Evolutionary conservation across 1,139 yeast genomes (phyloP), one percentile per base, ranked within the genome.

Genomic region (Eremothecium sinecaudum): DNA sequence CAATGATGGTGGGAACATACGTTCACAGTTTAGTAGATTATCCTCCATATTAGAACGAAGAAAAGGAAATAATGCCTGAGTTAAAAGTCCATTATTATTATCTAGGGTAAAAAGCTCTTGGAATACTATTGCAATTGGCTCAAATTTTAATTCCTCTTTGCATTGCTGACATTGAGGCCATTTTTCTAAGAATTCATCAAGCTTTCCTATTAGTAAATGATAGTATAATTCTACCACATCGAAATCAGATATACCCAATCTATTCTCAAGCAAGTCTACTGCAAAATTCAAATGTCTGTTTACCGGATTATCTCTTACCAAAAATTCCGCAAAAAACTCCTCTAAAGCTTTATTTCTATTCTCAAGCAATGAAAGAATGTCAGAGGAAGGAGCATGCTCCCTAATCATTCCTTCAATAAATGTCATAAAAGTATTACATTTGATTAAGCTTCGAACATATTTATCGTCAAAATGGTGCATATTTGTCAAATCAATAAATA

Each of bases 351-450:
- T 31, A 31, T 53, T 41, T 22, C 38, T 39, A 36, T 55, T 55
- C 16, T 44, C 43, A 16, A 55, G 35, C 28, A 55, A 33, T n/a
- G 45, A 37, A 5, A 46, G 31, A 12, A 55, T 45, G 14, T 55
- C 59, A 8, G 45, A 43, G 4, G 47, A 36, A 6, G 56, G 37
- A 4, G 54, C 56, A 18, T 44, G 43, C 27, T 50, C 48, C 22
- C 46, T 44, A 12, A 53, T 40, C 30, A 59, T 35, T n/a, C 53
- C 47, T 39, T 66, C 67, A 21, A 66, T 50, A 40, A 61, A 58
- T 14, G 48, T 53, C 52, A 59, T 61, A 44, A 67, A 67, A 0
- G 76, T 70, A 0, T 72, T 71, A 27, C 73, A 61, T 42, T 62
- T 61, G 14, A 68, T 51, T 19, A 72, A 51, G 6, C 66, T 59